Percentiles rank a stretch among this genome's conserved stretches.
phyloP scores from a whole-genome alignment of 2,329 filamentous ascomycete species.

The Fusarium nygamai region DNA sequence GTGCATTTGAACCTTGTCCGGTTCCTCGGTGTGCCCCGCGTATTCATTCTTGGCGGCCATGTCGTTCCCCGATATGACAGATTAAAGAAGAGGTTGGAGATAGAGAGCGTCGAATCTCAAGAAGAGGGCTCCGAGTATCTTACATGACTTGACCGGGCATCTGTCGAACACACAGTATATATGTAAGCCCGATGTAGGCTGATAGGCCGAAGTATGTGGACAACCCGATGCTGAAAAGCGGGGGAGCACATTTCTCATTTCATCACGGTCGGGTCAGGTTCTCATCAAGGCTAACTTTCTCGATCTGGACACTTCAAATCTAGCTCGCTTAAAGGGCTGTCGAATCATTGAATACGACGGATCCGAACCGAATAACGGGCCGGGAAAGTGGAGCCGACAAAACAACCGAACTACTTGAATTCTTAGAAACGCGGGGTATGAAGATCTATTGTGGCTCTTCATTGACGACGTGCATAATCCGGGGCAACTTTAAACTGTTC shows the following conservation, averaged over 20 bases:
- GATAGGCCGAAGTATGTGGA: neutral
- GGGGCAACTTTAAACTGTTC: neutral
- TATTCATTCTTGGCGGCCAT: neutral
- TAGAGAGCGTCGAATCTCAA: neutral
- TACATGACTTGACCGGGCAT: neutral
- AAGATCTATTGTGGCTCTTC: neutral
- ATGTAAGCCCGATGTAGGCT: fast-evolving
- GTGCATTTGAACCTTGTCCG: neutral
- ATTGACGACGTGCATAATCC: neutral
- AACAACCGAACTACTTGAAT: neutral
- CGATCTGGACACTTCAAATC: too few relatives aligned
- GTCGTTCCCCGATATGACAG: fast-evolving
- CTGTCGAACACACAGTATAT: neutral
- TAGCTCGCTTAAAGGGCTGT: fast-evolving
- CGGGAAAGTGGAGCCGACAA: neutral
- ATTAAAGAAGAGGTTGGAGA: neutral
- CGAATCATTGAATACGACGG: neutral
- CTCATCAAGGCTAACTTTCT: too few relatives aligned
- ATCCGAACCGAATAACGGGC: neutral
- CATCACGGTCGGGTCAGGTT: fast-evolving
- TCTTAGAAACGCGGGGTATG: neutral
- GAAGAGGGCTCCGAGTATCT: neutral
- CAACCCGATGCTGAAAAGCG: neutral
- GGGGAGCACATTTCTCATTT: neutral
- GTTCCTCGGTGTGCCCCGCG: neutral